These are phyloP conservation scores for Peronospora tabacina DNA, from an alignment of 352 stramenopile genomes.

Conservation along the genomic window DNA sequence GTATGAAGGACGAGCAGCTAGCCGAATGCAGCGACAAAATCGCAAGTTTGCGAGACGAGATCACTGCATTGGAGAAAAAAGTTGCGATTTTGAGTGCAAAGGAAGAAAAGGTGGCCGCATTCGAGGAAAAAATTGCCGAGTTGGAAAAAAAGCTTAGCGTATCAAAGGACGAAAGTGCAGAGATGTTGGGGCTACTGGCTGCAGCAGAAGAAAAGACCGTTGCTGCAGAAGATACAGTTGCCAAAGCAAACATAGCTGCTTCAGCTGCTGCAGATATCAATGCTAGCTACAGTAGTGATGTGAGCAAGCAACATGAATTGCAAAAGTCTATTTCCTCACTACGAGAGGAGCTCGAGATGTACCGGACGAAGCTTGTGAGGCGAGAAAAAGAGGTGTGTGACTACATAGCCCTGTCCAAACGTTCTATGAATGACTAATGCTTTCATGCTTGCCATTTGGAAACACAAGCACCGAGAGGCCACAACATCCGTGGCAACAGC, in stretches of 20 bases:
- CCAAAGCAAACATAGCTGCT: conserved; percentile 17
- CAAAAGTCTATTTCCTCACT: conserved; percentile 21
- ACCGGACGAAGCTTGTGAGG: conserved; percentile 12
- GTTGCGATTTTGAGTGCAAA: conserved; percentile 7
- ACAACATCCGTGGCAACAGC: conserved; percentile 1
- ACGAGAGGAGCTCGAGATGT: conserved; percentile 17
- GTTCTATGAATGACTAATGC: conserved; percentile 6
- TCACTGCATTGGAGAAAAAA: conserved; percentile 10
- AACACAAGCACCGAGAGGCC: conserved; percentile 9
- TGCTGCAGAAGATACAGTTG: conserved; percentile 26
- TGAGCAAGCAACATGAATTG: conserved; percentile 12
- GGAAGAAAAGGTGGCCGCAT: conserved; percentile 11
- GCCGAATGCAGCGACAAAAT: conserved; percentile 22
- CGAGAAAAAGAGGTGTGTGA: conserved; percentile 19
- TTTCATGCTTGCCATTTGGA: conserved; percentile 2
- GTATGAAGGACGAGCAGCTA: conserved; percentile 19
- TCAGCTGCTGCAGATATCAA: conserved; percentile 10
- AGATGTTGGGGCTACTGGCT: conserved; percentile 24
- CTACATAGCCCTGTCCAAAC: neutral
- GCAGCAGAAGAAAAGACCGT: conserved; percentile 22
- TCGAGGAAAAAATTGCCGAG: conserved; percentile 14
- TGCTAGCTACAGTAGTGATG: conserved; percentile 6
- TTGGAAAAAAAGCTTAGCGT: conserved; percentile 19
- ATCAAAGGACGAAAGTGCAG: conserved; percentile 25
- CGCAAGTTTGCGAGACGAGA: conserved; percentile 15